Evolutionary conservation across 495 filamentous ascomycete genomes (phyloP), one percentile per base, ranked within the genome.

Genomic region (Aspergillus homomorphus): DNA sequence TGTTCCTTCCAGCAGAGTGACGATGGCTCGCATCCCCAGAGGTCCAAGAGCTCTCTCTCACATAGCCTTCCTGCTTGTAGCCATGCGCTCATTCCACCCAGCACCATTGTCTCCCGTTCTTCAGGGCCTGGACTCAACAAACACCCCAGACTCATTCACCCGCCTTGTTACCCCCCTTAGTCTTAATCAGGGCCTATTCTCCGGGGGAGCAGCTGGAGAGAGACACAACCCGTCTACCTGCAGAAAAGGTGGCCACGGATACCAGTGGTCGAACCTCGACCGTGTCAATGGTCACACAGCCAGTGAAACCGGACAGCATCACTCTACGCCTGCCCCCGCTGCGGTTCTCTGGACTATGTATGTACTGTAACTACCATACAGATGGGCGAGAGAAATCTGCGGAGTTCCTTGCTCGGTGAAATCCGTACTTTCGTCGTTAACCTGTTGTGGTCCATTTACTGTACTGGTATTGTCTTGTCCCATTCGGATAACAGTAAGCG

Each of bases 51-150:
- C 4, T 7, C 2, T 5, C 33, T 38, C 12, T 38, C 15, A 5
- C 33, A 38, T 28, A 50, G 23, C 23, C 10, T 23, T 28, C 14
- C 5, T 16, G 48, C 48, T n/a, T 16, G 22, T 50, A n/a, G 48
- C 48, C 48, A 50, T 50, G 19, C 12, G 7, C 28, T 3, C 15
- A 19, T 2, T 26, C n/a, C 48, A 30, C 18, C 14, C 48, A n/a
- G n/a, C n/a, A 50, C 22, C 20, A 21, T 28, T 14, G 14, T 23
- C 20, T 16, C 22, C 21, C 28, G 22, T 12, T 23, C 22, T 28
- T 26, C 23, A 26, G 3, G n/a, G 48, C 19, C 48, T 50, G 48
- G 48, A 28, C 48, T 50, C 48, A 23, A 50, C 48, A 28, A 30
- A 50, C 48, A 50, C 22, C 22, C 19, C 12, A 48, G 20, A 48